Conservation (phyloP, 2,329 filamentous ascomycete genomes). For the Arthrobotrys conoides region DNA sequence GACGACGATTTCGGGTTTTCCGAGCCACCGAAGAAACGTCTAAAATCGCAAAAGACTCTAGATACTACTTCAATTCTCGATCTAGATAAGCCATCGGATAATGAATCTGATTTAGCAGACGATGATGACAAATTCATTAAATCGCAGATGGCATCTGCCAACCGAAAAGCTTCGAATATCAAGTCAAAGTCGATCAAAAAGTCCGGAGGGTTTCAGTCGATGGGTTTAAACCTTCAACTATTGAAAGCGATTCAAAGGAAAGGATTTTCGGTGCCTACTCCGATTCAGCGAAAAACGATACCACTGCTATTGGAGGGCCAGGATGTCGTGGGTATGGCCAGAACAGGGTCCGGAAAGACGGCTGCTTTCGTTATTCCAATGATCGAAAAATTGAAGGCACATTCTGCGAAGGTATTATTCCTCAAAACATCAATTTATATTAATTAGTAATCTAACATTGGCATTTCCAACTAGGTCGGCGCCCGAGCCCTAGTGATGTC, state of each 20-base stretch:
- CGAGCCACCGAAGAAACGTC: conserved; percentile 67
- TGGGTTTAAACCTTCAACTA: conserved; percentile 76
- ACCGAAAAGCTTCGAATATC: conserved; percentile 84
- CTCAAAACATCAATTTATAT: neutral
- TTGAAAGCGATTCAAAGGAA: conserved; percentile 93
- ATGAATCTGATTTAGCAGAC: conserved; percentile 72
- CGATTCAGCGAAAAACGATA: conserved; percentile 97
- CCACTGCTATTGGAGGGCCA: conserved; percentile 88
- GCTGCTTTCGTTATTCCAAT: conserved; percentile 98
- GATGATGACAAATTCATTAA: conserved; percentile 92
- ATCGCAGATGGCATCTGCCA: conserved; percentile 85
- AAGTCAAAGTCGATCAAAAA: conserved; percentile 93
- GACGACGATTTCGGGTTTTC: conserved; percentile 71
- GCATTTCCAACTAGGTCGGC: conserved; percentile 71
- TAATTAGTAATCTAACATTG: neutral
- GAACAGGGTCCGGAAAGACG: conserved; percentile 98
- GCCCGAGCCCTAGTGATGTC: conserved; percentile 89
- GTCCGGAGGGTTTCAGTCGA: conserved; percentile 94
- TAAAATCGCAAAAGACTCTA: conserved; percentile 69
- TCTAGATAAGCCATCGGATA: conserved; percentile 70
- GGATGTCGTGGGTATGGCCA: conserved; percentile 98
- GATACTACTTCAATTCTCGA: conserved; percentile 76
- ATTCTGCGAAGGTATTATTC: conserved; percentile 77
- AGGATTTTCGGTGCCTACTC: conserved; percentile 95
- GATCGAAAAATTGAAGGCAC: conserved; percentile 91